Conservation (phyloP, 108 stramenopile genomes). For the Thalassiosira profunda region DNA sequence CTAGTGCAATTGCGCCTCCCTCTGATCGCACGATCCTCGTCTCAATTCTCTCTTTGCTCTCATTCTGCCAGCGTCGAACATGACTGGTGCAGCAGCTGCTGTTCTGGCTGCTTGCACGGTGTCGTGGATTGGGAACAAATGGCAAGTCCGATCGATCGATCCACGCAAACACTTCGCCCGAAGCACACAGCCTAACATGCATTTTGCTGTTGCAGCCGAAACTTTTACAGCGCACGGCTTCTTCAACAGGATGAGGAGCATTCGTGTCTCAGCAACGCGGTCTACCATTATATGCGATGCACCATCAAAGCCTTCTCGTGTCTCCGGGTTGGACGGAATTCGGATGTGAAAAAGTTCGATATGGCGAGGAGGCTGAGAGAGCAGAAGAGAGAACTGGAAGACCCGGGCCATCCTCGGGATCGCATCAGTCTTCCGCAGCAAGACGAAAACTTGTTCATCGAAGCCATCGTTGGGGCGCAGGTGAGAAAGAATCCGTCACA, state of each 20-base stretch:
- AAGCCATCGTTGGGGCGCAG: conserved; percentile 33
- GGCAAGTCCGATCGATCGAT: too few relatives aligned
- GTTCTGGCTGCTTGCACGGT: conserved; percentile 31
- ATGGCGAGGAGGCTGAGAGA: conserved; percentile 20
- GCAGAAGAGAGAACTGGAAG: conserved; percentile 9
- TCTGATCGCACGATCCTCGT: too few relatives aligned
- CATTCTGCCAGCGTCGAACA: conserved; percentile 40
- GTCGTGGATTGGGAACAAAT: conserved; percentile 21
- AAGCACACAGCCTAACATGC: too few relatives aligned
- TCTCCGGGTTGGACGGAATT: conserved; percentile 34
- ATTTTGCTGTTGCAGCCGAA: background rate
- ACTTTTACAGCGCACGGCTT: conserved; percentile 29
- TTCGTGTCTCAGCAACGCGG: background rate
- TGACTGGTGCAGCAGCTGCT: conserved; percentile 31
- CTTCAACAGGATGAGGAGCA: conserved; percentile 2
- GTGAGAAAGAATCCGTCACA: too few relatives aligned
- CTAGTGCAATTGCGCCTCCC: too few relatives aligned
- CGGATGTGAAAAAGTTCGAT: conserved; percentile 6
- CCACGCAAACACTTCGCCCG: too few relatives aligned
- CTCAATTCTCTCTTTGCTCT: too few relatives aligned
- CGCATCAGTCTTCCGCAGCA: conserved; percentile 18
- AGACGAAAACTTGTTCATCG: conserved; percentile 45
- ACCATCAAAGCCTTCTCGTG: too few relatives aligned
- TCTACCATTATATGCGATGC: conserved; percentile 6
- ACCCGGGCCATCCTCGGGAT: conserved; percentile 19